These are phyloP conservation scores for Neonectria faginata DNA, from an alignment of 2,329 filamentous ascomycete species.

Conservation along the genomic window DNA sequence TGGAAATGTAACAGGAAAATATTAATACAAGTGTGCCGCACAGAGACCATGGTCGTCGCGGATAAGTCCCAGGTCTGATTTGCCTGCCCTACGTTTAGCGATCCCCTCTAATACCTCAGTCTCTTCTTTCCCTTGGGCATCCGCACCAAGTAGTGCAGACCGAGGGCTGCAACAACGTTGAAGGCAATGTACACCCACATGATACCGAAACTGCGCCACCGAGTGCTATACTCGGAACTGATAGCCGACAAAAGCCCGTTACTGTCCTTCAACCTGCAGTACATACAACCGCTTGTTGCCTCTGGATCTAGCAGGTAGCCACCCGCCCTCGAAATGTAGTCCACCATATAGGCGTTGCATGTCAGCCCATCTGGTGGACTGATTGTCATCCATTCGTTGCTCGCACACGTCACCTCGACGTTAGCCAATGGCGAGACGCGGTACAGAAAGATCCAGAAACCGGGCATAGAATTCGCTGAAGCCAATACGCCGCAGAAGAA, in stretches of 20 bases:
- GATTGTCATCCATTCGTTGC: slow-evolving; percentile 76
- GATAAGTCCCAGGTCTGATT: no score
- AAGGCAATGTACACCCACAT: slow-evolving; percentile 69
- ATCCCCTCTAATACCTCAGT: neutral
- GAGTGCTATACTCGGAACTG: slow-evolving; percentile 64
- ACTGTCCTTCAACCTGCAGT: slow-evolving; percentile 63
- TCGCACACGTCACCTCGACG: slow-evolving; percentile 71
- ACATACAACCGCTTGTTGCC: slow-evolving; percentile 65
- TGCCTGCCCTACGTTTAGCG: neutral
- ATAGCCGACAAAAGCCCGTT: slow-evolving; percentile 63
- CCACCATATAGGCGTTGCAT: slow-evolving; percentile 68
- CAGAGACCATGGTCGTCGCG: no score
- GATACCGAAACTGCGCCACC: slow-evolving; percentile 77
- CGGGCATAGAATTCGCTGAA: no score
- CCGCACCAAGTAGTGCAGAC: slow-evolving; percentile 67
- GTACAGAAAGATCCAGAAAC: slow-evolving; percentile 56
- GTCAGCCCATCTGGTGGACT: slow-evolving; percentile 67
- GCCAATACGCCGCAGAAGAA: slow-evolving; percentile 18
- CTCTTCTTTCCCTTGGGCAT: slow-evolving; percentile 53
- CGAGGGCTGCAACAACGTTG: slow-evolving; percentile 65
- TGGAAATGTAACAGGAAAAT: no score
- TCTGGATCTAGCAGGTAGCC: slow-evolving; percentile 65
- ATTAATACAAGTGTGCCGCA: no score
- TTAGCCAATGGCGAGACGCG: slow-evolving; percentile 81
- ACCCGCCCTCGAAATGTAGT: slow-evolving; percentile 60